Conservation (phyloP, 345 rosid species). For the Murraya paniculata region DNA sequence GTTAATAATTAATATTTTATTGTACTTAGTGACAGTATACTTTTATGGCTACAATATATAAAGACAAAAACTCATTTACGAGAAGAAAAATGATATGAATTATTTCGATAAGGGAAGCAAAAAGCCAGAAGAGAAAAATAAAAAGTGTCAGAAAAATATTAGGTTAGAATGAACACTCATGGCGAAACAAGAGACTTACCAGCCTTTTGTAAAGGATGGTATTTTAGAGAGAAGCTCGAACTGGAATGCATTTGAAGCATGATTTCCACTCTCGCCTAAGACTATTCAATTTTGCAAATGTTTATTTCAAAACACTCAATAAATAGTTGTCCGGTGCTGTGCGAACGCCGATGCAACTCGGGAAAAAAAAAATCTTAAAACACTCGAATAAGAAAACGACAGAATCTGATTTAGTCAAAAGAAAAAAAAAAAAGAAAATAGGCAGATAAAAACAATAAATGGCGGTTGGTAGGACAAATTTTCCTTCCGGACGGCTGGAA, state of each 20-base stretch:
- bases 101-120: too few species aligned
- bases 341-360: neutral
- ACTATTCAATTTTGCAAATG: neutral
- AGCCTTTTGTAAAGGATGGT: neutral
- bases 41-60: too few species aligned
- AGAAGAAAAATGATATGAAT: too few species aligned
- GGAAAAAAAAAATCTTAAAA: too few species aligned
- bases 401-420: neutral
- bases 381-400: neutral
- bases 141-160: too few species aligned
- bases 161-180: neutral
- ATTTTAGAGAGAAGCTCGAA: neutral
- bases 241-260: neutral
- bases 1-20: too few species aligned
- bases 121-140: too few species aligned
- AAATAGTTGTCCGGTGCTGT: neutral
- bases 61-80: too few species aligned
- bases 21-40: too few species aligned
- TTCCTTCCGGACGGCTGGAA: neutral
- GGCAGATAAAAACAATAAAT: too few species aligned
- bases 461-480: too few species aligned
- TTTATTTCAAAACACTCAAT: neutral
- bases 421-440: neutral
- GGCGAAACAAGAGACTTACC: neutral
- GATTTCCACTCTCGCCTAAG: neutral